Percentiles rank a stretch among this genome's conserved stretches.
Evolutionary conservation across 2,329 filamentous ascomycete genomes (phyloP).

Genomic region (Penicillium sp.): DNA sequence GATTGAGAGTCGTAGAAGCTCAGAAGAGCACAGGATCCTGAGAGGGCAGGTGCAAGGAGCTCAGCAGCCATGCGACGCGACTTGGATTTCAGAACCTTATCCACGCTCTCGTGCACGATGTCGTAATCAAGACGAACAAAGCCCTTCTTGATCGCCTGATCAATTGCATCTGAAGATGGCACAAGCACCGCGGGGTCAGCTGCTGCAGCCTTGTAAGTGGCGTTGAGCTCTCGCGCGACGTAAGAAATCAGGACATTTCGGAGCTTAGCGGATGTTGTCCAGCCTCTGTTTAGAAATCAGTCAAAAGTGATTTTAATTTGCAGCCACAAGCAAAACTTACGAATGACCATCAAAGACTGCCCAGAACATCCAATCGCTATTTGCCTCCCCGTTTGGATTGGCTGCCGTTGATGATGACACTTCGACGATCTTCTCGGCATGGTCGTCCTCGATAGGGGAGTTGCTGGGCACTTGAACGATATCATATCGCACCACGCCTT

Average conservation of each 20-base stretch:
- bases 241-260: constrained; percentile 89
- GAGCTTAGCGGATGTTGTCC: constrained; percentile 96
- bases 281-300: constrained; percentile 63
- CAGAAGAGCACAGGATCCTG: constrained; percentile 93
- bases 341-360: constrained; percentile 97
- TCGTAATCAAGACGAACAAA: constrained; percentile 89
- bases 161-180: constrained; percentile 78
- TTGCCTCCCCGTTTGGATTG: constrained; percentile 56
- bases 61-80: constrained; percentile 91
- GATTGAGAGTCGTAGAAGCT: constrained; percentile 93
- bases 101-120: constrained; percentile 89
- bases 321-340: constrained; percentile 52
- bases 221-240: constrained; percentile 89
- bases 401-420: constrained; percentile 65
- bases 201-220: constrained; percentile 78
- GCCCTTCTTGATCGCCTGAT: constrained; percentile 87
- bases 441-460: constrained; percentile 96
- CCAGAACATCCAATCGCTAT: constrained; percentile 99
- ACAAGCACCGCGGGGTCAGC: constrained; percentile 58
- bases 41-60: constrained; percentile 86
- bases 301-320: background rate
- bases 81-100: constrained; percentile 85
- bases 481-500: constrained; percentile 93
- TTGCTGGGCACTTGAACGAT: constrained; percentile 94
- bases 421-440: constrained; percentile 97